phyloP scores from a whole-genome alignment of 2,329 filamentous ascomycete species.

The Alternaria brassicae region DNA sequence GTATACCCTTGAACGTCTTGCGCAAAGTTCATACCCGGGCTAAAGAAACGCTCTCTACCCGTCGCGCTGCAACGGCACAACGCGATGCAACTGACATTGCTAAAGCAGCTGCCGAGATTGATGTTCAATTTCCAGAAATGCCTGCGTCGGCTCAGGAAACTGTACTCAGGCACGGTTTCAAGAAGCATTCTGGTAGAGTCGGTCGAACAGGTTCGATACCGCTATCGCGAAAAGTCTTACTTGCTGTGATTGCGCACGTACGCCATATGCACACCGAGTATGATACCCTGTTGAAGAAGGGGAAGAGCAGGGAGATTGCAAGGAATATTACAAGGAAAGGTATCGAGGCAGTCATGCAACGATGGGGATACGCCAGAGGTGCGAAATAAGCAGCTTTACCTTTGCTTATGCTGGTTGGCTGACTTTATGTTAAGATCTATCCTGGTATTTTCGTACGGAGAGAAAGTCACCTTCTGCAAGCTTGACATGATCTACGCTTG shows the following conservation, averaged over 20 bases:
- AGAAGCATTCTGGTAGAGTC: constrained; percentile 58
- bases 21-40: constrained; percentile 49
- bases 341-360: constrained; percentile 30
- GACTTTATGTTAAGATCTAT: neutral
- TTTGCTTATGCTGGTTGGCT: neutral
- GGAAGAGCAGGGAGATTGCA: constrained; percentile 30
- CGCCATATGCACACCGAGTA: constrained; percentile 60
- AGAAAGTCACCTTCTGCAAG: neutral
- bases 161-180: constrained; percentile 54
- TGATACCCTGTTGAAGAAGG: constrained; percentile 48
- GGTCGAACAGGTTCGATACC: constrained; percentile 54
- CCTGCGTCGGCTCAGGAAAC: constrained; percentile 46
- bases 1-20: constrained; percentile 52
- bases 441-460: constrained; percentile 9
- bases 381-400: constrained; percentile 27
- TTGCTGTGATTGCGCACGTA: constrained; percentile 60
- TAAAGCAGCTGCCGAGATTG: constrained; percentile 43
- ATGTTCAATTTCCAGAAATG: constrained; percentile 52
- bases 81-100: constrained; percentile 33
- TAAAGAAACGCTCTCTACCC: constrained; percentile 50
- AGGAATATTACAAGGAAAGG: constrained; percentile 30
- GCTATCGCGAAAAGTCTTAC: constrained; percentile 51
- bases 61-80: constrained; percentile 50
- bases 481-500: neutral
- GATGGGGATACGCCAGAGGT: constrained; percentile 40